phyloP scores from a whole-genome alignment of 2,329 filamentous ascomycete genomes.

The Botrytis aclada region DNA sequence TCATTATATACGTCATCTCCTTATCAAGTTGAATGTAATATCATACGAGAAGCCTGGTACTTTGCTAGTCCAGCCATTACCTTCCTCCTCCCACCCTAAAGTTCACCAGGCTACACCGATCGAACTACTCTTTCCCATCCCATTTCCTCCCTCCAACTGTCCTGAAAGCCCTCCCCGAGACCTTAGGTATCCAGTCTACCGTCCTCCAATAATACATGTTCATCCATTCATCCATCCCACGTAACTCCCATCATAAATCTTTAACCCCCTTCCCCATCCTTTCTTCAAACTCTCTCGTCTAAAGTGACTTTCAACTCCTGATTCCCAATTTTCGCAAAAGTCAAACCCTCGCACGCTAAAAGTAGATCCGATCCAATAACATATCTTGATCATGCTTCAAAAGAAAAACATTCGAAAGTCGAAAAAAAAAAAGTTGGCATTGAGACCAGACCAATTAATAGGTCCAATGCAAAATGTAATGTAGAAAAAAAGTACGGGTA shows the following conservation, averaged over 20 bases:
- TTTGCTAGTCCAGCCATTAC: not conserved
- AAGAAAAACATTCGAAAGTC: not conserved
- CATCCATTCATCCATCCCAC: not conserved
- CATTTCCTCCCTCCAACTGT: not conserved
- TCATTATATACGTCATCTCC: not conserved
- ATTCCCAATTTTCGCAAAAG: not conserved
- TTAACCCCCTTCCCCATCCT: not conserved
- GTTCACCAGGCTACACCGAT: not conserved
- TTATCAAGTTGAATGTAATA: not conserved
- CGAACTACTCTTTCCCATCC: not conserved
- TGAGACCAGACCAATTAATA: not conserved
- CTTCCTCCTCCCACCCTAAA: not conserved
- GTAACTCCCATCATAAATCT: not conserved
- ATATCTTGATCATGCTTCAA: not conserved
- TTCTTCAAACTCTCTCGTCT: not conserved
- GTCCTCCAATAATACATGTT: not conserved
- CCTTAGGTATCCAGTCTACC: not conserved
- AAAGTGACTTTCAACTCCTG: not conserved
- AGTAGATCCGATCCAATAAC: not conserved
- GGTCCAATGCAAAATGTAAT: slow-evolving; percentile 3
- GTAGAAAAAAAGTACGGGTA: slow-evolving; percentile 10
- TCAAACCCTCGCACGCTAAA: slow-evolving; percentile 1
- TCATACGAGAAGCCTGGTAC: not conserved
- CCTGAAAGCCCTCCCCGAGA: not conserved
- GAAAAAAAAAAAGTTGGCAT: not conserved